phyloP scores from a whole-genome alignment of 768 basidiomycete genomes.

The Auriculariales sp. region DNA sequence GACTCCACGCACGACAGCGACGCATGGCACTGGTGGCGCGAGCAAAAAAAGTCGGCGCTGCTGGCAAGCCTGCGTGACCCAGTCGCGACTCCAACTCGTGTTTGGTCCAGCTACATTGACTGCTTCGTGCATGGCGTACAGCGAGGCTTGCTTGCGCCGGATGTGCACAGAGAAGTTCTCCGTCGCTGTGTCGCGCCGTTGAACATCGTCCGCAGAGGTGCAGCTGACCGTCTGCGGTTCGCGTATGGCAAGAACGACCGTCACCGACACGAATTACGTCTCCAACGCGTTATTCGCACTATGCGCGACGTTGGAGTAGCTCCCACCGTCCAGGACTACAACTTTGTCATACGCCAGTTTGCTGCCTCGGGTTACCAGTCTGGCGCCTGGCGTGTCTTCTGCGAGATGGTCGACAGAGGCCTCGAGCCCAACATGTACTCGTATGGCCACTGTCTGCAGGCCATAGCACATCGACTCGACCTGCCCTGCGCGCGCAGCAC shows the following conservation, averaged over 20 bases:
- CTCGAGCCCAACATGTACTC: constrained; percentile 38
- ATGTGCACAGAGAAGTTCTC: constrained; percentile 55
- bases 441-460: constrained; percentile 49
- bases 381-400: constrained; percentile 45
- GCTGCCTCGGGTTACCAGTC: constrained; percentile 58
- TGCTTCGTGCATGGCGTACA: neutral
- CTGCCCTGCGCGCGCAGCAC: constrained; percentile 34
- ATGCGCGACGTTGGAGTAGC: constrained; percentile 39
- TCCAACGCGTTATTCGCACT: constrained; percentile 53
- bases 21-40: neutral
- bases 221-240: constrained; percentile 26
- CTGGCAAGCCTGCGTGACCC: neutral
- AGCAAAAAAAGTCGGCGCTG: neutral
- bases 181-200: constrained; percentile 45
- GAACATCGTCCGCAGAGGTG: constrained; percentile 27
- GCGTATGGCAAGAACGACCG: constrained; percentile 22
- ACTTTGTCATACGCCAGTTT: constrained; percentile 61
- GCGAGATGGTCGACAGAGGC: constrained; percentile 35
- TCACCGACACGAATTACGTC: constrained; percentile 50
- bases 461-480: constrained; percentile 51
- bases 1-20: neutral
- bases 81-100: constrained; percentile 22
- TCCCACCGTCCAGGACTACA: constrained; percentile 47
- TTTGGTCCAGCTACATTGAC: constrained; percentile 46
- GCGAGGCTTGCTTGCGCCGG: constrained; percentile 34